Evolutionary conservation across 306 rosid genomes (phyloP), one percentile per base, ranked within the genome.

Genomic region (Canavalia ensiformis): DNA sequence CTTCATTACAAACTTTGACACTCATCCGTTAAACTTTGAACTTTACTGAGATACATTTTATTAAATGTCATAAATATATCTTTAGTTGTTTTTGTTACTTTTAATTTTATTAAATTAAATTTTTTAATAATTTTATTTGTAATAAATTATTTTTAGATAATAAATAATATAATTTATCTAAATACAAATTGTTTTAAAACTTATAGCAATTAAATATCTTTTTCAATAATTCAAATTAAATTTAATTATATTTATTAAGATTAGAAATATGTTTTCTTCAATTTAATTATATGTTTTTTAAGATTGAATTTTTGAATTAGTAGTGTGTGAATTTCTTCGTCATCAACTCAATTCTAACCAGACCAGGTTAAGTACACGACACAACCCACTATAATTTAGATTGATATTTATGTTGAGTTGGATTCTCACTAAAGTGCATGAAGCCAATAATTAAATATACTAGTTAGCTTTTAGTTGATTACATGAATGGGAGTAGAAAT

Each of bases 371-470:
- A 81, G 25, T 76, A 78, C 75, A 66, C 67, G 59, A 84, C 85
- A 78, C 30, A 60, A 41, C 35, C 85, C 83, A 80, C 85, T 74
- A 46, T 65, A 41, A n/a, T 42, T 64, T 64, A 18, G 35, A 33
- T 56, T 54, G 57, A 80, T 87, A 63, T 86, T 77, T 84, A 54
- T 67, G 88, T 80, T 86, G 86, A 87, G 89, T 86, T 80, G 90
- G 97, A 87, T 74, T 74, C 50, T 86, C 94, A 88, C 91, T 84
- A 64, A 67, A 44, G 68, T 78, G 75, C 68, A 44, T n/a, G 78
- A 37, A 68, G 75, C 84, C 62, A 82, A 80, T 78, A 44, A 56
- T 67, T 66, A 62, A 45, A 72, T 63, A 56, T 73, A 39, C 52
- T 74, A 9, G 45, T 39, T 66, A 51, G 4, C 0, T 85, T 80